Base-by-base conservation (phyloP, 441 rosid species). In the Adansonia gregorii region DNA sequence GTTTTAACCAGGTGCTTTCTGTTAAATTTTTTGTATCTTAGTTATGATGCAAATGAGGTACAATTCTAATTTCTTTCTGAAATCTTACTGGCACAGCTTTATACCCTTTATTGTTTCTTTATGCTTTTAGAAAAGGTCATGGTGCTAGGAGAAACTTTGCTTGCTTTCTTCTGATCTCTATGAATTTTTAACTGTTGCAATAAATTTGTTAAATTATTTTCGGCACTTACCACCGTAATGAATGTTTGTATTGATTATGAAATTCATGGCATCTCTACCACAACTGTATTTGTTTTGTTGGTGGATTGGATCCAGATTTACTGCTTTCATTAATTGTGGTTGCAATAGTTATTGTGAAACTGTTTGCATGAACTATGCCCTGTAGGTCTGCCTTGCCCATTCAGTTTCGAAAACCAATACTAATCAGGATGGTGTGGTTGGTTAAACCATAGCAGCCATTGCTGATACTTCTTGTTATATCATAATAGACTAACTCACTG, bases 1-100 rank as follows among this genome's bases (percentile, higher is more conserved):
- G 67, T 75, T 78, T 69, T 65, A 59, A 41, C 67, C 71, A 67
- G 73, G 27, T 8, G 27, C 76, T 74, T 80, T 78, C 65, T 76
- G 71, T 73, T 71, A 52, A 76, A 61, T 55, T 22, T 82, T 81
- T 64, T 43, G 45, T 72, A 66, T 60, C 78, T 76, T 82, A 73
- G 75, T 49, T 77, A 49, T 79, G 74, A 75, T 67, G 68, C 78
- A 76, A 67, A 67, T 58, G 80, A 72, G 63, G 64, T 79, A 76
- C 67, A 75, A 27, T 75, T 67, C 70, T 63, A 76, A 76, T n/a
- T 78, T 67, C 74, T 63, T 76, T 49, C 66, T 58, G 35, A 59
- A 65, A 55, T 63, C 68, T 76, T 49, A 59, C 17, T 4, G 12
- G 11, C 20, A 31, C 74, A n/a, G 20, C 48, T 11, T 39, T 24